These are phyloP conservation scores for Podila epigama DNA, from an alignment of 192 early-diverging fungal species.

Conservation along the genomic window DNA sequence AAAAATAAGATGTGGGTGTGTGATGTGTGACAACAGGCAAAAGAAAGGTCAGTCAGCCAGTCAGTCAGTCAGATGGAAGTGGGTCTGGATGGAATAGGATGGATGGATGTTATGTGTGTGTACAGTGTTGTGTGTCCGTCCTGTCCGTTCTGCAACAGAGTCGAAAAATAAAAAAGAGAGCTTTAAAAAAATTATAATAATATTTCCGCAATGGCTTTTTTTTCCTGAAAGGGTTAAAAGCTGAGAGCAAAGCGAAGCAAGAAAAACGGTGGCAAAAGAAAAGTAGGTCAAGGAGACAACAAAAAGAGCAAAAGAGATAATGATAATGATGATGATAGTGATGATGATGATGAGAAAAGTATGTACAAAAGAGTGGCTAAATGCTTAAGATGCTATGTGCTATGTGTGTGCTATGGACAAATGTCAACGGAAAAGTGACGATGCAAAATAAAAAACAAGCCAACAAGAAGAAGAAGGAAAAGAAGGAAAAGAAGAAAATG, in stretches of 20 bases:
- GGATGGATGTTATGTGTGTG: too few relatives aligned
- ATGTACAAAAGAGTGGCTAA: background rate
- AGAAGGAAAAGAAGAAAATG: constrained; percentile 7
- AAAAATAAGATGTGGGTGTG: background rate
- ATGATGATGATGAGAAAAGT: background rate
- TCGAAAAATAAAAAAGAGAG: constrained; percentile 2
- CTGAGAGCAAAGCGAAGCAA: constrained; percentile 1
- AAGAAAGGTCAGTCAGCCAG: background rate
- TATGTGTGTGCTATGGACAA: too few relatives aligned
- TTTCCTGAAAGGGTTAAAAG: background rate
- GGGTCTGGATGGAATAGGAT: too few relatives aligned
- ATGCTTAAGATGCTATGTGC: too few relatives aligned
- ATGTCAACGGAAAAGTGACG: too few relatives aligned
- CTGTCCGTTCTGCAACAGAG: too few relatives aligned
- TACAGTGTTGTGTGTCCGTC: too few relatives aligned
- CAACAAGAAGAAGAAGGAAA: background rate
- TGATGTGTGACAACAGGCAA: too few relatives aligned
- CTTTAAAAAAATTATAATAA: background rate
- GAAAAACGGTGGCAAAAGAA: background rate
- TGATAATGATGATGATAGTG: background rate
- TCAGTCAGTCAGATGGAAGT: too few relatives aligned
- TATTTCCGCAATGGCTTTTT: background rate
- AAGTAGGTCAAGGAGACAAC: background rate
- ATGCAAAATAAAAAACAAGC: too few relatives aligned
- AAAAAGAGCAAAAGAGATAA: background rate